Evolutionary conservation across 148 eudicot genomes (phyloP).

Genomic region (Spergularia marina): DNA sequence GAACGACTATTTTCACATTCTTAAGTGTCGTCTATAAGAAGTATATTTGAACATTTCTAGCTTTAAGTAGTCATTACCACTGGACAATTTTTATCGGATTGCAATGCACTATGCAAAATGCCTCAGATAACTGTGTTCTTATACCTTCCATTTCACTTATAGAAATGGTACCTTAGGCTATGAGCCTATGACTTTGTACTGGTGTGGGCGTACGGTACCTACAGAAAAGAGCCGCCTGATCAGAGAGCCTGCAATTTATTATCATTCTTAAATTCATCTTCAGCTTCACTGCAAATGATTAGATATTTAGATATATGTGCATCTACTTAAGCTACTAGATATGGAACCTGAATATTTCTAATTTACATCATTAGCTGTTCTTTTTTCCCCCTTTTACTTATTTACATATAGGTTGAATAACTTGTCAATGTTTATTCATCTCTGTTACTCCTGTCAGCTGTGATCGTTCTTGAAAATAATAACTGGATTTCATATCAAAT

Average conservation of each 20-base stretch:
- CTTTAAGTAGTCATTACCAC: not conserved
- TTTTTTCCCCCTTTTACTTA: not conserved
- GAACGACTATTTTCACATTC: too few relatives aligned
- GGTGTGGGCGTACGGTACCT: too few relatives aligned
- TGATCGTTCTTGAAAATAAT: conserved; percentile 4
- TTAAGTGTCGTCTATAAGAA: not conserved
- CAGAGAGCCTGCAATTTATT: not conserved
- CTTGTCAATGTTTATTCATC: not conserved
- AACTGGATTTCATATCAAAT: not conserved
- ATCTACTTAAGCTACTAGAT: too few relatives aligned
- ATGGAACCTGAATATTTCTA: too few relatives aligned
- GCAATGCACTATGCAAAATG: too few relatives aligned
- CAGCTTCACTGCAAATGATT: not conserved
- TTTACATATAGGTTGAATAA: not conserved
- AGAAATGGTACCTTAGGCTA: too few relatives aligned
- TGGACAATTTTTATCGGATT: too few relatives aligned
- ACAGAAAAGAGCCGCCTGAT: not conserved
- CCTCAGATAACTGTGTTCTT: too few relatives aligned
- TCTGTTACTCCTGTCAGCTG: not conserved
- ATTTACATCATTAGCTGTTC: too few relatives aligned
- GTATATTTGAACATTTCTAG: not conserved
- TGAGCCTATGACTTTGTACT: too few relatives aligned
- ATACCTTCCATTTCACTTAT: too few relatives aligned
- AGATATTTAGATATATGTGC: not conserved
- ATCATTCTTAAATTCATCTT: not conserved